phyloP scores from a whole-genome alignment of 176 grass and related monocot species.

The Eragrostis curvula region DNA sequence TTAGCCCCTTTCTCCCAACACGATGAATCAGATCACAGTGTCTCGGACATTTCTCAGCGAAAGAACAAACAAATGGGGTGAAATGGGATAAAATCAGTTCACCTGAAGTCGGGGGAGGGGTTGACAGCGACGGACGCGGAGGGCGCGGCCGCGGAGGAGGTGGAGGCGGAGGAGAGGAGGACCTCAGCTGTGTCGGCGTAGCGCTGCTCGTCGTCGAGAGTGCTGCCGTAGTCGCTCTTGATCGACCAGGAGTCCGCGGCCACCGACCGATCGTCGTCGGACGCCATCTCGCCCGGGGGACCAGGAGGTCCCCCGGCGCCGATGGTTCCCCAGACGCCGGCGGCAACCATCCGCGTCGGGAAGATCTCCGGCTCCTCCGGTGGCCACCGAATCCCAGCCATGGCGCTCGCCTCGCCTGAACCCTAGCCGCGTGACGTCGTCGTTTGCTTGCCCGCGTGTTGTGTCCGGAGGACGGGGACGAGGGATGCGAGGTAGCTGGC shows the following conservation, averaged over 20 bases:
- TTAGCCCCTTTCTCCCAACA: not conserved
- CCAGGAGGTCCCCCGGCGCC: conserved; percentile 14
- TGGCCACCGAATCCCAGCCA: conserved; percentile 88
- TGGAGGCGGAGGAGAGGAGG: conserved; percentile 59
- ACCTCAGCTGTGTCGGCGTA: conserved; percentile 83
- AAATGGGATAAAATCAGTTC: not conserved
- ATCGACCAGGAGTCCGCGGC: conserved; percentile 99
- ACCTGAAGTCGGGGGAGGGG: conserved; percentile 81
- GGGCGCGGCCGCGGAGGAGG: conserved; percentile 50
- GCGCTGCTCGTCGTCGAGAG: conserved; percentile 95
- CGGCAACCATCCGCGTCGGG: conserved; percentile 47
- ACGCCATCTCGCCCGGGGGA: conserved; percentile 60
- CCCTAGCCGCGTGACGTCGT: conserved; percentile 31
- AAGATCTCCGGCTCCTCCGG: conserved; percentile 76
- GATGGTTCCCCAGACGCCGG: conserved; percentile 13
- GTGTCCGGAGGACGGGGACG: conserved; percentile 26
- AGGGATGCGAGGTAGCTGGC: conserved; percentile 18
- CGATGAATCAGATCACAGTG: conserved; percentile 36
- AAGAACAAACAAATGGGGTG: not conserved
- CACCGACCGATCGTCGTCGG: conserved; percentile 92
- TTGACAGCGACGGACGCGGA: conserved; percentile 48
- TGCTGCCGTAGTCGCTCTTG: conserved; percentile 97
- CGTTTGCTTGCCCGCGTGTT: not conserved
- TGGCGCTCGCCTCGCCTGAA: conserved; percentile 40
- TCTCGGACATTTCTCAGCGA: not conserved